Evolutionary conservation across 345 rosid species (phyloP).

Genomic region (Combretum micranthum): DNA sequence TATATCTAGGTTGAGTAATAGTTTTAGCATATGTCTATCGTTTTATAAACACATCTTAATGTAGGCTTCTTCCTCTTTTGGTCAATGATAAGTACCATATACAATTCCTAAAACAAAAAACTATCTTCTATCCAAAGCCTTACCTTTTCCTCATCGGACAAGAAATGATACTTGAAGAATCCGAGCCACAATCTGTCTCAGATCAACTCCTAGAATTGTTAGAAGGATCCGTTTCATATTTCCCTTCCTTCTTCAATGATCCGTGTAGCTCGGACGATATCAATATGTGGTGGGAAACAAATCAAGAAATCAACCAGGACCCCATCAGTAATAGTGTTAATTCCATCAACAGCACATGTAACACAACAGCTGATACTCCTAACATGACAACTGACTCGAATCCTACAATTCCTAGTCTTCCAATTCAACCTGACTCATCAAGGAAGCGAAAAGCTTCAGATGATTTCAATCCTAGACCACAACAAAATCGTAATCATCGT

Average conservation of each 20-base stretch:
- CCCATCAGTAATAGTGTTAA: constrained; percentile 10
- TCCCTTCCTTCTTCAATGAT: constrained; percentile 64
- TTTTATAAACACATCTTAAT: too few species aligned
- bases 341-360: constrained; percentile 8
- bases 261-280: constrained; percentile 31
- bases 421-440: constrained; percentile 22
- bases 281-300: constrained; percentile 45
- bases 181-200: constrained; percentile 41
- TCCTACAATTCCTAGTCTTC: neutral
- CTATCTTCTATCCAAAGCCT: neutral
- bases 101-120: neutral
- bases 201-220: constrained; percentile 63
- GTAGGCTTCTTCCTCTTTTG: neutral
- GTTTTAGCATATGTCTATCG: too few species aligned
- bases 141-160: neutral
- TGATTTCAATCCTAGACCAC: constrained; percentile 8
- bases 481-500: constrained; percentile 18
- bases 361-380: neutral
- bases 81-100: neutral
- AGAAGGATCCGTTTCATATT: constrained; percentile 46
- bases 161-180: constrained; percentile 51
- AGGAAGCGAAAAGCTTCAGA: constrained; percentile 31
- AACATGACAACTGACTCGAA: neutral
- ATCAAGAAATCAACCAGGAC: constrained; percentile 32
- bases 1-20: too few species aligned